These are phyloP conservation scores for Suhomyces terraborum DNA, from an alignment of 1,139 yeast species.

Conservation along the genomic window DNA sequence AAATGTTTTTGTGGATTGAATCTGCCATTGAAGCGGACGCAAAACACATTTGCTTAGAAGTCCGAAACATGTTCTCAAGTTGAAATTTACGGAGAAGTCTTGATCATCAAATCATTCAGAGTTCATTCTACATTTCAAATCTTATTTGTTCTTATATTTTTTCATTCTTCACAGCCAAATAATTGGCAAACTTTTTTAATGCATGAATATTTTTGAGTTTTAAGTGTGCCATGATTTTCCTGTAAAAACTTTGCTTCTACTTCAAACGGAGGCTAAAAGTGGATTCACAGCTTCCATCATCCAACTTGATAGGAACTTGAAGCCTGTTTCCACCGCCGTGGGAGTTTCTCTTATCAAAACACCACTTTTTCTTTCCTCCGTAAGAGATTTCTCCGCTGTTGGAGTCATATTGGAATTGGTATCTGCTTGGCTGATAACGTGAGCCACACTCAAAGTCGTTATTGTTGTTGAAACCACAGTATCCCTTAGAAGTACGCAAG, in stretches of 20 bases:
- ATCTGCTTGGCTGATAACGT: constrained; percentile 35
- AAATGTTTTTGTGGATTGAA: too few relatives aligned
- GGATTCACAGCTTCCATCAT: constrained; percentile 42
- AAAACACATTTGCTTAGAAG: too few relatives aligned
- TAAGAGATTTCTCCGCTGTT: constrained; percentile 52
- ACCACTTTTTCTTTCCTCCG: constrained; percentile 69
- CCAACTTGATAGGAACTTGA: constrained; percentile 57
- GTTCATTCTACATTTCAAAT: neutral
- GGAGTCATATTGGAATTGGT: constrained; percentile 56
- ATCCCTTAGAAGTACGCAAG: constrained; percentile 67
- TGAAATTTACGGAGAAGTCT: too few relatives aligned
- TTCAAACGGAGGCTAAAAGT: constrained; percentile 40
- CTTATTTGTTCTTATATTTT: neutral
- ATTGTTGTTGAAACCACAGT: constrained; percentile 56
- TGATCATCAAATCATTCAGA: too few relatives aligned
- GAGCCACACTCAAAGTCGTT: constrained; percentile 39
- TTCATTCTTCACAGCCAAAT: neutral
- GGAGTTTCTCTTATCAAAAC: constrained; percentile 46
- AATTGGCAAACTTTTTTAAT: neutral
- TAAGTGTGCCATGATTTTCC: neutral
- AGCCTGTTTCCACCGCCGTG: constrained; percentile 49
- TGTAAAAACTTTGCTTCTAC: constrained; percentile 4
- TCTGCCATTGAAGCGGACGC: too few relatives aligned
- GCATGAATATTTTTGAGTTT: neutral
- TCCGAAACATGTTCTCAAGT: too few relatives aligned